Percentiles rank a stretch among this genome's conserved stretches.
These are phyloP conservation scores for Cystofilobasidium bisporidii DNA, from an alignment of 768 basidiomycete species.

Conservation along the genomic window DNA sequence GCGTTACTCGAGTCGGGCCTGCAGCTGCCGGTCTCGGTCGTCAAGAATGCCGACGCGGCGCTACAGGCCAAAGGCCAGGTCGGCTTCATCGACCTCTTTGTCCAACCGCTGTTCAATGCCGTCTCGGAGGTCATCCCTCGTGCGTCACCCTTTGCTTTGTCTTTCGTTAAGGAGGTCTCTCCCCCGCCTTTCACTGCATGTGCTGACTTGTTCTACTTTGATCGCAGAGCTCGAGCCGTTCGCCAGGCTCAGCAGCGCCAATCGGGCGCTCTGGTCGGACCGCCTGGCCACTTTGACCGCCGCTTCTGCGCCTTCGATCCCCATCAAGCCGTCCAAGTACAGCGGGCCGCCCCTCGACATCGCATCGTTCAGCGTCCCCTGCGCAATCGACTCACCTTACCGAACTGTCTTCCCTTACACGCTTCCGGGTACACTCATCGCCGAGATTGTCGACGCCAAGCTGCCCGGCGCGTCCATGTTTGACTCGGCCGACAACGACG, in stretches of 20 bases:
- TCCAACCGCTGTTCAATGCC: constrained; percentile 70
- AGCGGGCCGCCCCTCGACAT: not conserved
- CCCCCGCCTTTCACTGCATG: no score
- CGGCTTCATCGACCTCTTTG: constrained; percentile 75
- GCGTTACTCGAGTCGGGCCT: constrained; percentile 73
- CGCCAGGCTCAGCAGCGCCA: constrained; percentile 56
- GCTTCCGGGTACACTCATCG: constrained; percentile 12
- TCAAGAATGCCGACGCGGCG: constrained; percentile 48
- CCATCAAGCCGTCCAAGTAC: not conserved
- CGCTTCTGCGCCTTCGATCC: not conserved
- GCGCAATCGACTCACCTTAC: constrained; percentile 13
- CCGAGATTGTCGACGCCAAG: constrained; percentile 2
- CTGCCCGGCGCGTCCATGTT: not conserved
- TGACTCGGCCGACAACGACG: not conserved
- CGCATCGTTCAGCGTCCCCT: constrained; percentile 7
- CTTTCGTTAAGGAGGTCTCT: not conserved
- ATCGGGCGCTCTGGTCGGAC: constrained; percentile 60
- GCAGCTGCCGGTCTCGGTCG: constrained; percentile 56
- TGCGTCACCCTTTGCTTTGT: constrained; percentile 40
- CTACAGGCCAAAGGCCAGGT: constrained; percentile 74
- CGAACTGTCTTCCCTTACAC: constrained; percentile 18
- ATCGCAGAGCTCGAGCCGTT: constrained; percentile 57
- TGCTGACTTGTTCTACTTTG: not conserved
- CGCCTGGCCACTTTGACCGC: constrained; percentile 38
- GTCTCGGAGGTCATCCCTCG: constrained; percentile 65